phyloP scores from a whole-genome alignment of 2,329 filamentous ascomycete species.

The Aspergillus novoparasiticus region DNA sequence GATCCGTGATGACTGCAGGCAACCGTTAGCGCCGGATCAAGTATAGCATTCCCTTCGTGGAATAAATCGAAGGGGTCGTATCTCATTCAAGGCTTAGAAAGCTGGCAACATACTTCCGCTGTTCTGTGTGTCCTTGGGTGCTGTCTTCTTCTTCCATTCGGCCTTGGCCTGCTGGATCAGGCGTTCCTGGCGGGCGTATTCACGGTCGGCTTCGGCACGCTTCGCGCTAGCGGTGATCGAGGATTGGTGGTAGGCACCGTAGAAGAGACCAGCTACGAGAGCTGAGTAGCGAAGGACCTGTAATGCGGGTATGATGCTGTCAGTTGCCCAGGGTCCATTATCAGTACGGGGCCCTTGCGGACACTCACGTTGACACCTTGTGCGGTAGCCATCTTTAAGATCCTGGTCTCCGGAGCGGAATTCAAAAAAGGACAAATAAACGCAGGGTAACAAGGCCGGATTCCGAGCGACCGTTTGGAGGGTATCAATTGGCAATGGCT shows the following conservation, averaged over 20 bases:
- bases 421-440: conserved; percentile 40
- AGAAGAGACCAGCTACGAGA: conserved; percentile 87
- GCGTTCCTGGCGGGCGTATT: conserved; percentile 87
- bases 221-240: conserved; percentile 73
- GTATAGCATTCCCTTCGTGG: conserved; percentile 17
- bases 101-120: conserved; percentile 37
- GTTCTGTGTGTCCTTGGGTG: conserved; percentile 48
- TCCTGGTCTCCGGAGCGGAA: conserved; percentile 47
- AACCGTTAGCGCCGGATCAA: conserved; percentile 22
- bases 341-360: conserved; percentile 23
- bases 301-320: conserved; percentile 17
- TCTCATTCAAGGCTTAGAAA: background rate
- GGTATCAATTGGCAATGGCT: conserved; percentile 44
- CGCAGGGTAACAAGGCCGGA: conserved; percentile 26
- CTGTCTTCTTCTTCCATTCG: conserved; percentile 80
- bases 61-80: conserved; percentile 6
- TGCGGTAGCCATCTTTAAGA: conserved; percentile 61
- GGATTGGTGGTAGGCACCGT: conserved; percentile 93
- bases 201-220: conserved; percentile 70
- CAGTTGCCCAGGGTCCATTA: conserved; percentile 21
- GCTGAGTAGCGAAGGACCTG: conserved; percentile 98
- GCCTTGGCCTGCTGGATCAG: conserved; percentile 92
- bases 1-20: conserved; percentile 68
- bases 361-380: conserved; percentile 68
- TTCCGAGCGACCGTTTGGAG: conserved; percentile 34